Evolutionary conservation across 805 yeast species (phyloP), one percentile per base, ranked within the genome.

Genomic region (Helenozyma baotianmanensis): DNA sequence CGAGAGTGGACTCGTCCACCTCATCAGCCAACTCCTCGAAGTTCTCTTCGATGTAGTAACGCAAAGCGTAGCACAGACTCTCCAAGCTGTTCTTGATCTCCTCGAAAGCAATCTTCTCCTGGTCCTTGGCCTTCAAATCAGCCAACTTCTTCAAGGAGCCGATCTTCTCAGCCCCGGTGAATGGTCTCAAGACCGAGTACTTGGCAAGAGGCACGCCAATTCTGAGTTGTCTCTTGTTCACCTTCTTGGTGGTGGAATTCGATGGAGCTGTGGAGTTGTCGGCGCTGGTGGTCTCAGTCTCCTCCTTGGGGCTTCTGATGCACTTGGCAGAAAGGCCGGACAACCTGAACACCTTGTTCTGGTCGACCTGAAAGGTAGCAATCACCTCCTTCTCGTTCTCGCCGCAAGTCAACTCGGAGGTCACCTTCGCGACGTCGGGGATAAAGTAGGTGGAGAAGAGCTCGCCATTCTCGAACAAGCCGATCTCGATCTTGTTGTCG

Each of bases 41-140:
- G 24, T 72, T 71, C 21, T 76, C 76, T 12, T 76, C 82, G 13
- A 85, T 47, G 32, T 62, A 68, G 8, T 73, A 67, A 36, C 95
- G 76, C 19, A 85, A 66, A 37, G 70, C 71, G 60, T 90, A 89
- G 33, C 88, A 64, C n/a, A 73, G 60, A 14, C 78, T 70, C 58
- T 90, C 97, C 14, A 90, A 69, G 22, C 68, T 59, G 55, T 89
- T 90, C 44, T 76, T 72, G 19, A 73, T 59, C 35, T 76, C 76
- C 27, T 83, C 83, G 25, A 74, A 59, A 33, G 64, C 58, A 18
- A 62, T 58, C 33, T 84, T 68, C 33, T 68, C 76, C 10, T 60
- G 56, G 46, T 87, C 96, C 36, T 65, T 65, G 14, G 54, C 51
- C 36, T 75, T 78, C 53, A 82, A 65, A 12, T 60, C 60, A 23